phyloP scores from a whole-genome alignment of 176 grass and related monocot species.

The Oryza glaberrima region DNA sequence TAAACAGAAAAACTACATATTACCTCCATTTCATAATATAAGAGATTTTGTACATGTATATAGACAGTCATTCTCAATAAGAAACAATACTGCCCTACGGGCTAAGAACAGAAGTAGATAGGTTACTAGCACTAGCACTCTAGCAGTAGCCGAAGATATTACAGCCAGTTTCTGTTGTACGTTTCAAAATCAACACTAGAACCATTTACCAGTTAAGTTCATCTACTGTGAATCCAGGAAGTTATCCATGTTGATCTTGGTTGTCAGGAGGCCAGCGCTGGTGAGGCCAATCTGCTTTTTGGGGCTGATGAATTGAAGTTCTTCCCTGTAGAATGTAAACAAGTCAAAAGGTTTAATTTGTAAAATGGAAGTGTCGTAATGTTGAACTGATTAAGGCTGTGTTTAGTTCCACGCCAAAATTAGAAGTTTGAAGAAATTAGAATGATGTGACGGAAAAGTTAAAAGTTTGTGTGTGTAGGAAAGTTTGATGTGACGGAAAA shows the following conservation, averaged over 20 bases:
- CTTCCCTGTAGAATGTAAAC: slow-evolving; percentile 34
- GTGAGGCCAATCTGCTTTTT: slow-evolving; percentile 63
- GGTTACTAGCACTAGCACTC: background rate
- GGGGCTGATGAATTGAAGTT: slow-evolving; percentile 54
- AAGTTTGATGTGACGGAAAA: too few species aligned
- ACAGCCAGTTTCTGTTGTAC: background rate
- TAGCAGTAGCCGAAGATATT: background rate
- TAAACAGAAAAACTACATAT: too few species aligned
- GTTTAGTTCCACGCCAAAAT: too few species aligned
- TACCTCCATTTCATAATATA: too few species aligned
- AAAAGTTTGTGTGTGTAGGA: too few species aligned
- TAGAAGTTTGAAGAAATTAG: too few species aligned
- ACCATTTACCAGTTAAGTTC: background rate
- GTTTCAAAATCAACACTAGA: background rate
- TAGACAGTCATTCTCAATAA: too few species aligned
- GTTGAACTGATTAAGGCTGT: background rate
- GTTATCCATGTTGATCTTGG: slow-evolving; percentile 62
- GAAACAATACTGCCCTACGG: background rate
- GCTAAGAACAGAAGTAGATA: background rate
- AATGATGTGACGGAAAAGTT: too few species aligned
- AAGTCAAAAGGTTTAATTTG: slow-evolving; percentile 25
- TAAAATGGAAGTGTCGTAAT: slow-evolving; percentile 11
- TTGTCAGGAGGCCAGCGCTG: slow-evolving; percentile 74
- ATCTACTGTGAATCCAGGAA: slow-evolving; percentile 1
- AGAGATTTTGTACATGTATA: too few species aligned